Evolutionary conservation across 1,284 basidiomycete genomes (phyloP).

Genomic region (Vanrija humicola): DNA sequence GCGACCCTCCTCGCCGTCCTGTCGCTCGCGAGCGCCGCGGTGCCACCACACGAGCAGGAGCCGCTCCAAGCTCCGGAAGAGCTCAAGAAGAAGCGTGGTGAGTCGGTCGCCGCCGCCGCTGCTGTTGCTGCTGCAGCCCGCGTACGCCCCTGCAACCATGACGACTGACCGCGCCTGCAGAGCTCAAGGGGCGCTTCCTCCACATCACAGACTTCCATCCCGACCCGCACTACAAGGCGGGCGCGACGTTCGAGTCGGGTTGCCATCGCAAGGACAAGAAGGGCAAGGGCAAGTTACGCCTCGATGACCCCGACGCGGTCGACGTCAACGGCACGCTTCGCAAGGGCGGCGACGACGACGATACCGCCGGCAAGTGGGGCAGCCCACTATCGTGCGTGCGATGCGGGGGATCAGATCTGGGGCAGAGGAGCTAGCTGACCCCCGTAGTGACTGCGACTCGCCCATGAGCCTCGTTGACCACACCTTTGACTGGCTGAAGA

Average conservation of each 20-base stretch:
- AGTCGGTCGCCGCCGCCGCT: background rate
- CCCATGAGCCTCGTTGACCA: constrained; percentile 72
- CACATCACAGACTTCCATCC: constrained; percentile 51
- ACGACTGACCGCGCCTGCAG: constrained; percentile 17
- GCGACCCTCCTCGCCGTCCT: background rate
- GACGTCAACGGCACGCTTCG: constrained; percentile 2
- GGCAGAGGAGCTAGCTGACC: background rate
- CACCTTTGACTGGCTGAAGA: constrained; percentile 74
- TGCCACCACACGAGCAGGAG: background rate
- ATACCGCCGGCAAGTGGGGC: constrained; percentile 7
- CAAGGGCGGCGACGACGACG: background rate
- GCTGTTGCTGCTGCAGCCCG: background rate
- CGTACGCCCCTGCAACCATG: background rate
- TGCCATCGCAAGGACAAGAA: constrained; percentile 37
- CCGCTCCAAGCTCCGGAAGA: background rate
- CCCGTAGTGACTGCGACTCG: constrained; percentile 76
- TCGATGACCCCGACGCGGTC: constrained; percentile 12
- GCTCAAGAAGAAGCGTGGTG: constrained; percentile 7
- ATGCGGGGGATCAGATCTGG: background rate
- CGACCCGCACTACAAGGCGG: constrained; percentile 44
- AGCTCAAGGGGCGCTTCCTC: constrained; percentile 43
- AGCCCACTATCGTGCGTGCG: constrained; percentile 1
- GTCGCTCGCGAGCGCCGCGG: background rate
- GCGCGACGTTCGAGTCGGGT: constrained; percentile 39
- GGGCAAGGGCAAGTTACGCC: constrained; percentile 10